Evolutionary conservation across 2,329 filamentous ascomycete species (phyloP).

Genomic region (Herpotrichia juniperi): DNA sequence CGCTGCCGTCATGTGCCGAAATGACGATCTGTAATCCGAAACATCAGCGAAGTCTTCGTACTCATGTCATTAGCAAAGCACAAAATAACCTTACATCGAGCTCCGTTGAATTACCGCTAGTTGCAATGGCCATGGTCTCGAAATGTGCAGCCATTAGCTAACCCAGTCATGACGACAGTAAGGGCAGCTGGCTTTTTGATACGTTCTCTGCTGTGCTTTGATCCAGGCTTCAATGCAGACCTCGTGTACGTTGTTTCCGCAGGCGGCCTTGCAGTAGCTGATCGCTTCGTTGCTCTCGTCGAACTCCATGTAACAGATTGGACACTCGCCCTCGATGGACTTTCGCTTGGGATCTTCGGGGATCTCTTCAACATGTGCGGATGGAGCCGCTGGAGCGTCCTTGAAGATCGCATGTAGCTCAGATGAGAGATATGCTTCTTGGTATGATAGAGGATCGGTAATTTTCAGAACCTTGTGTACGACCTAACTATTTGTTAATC

Average conservation of each 20-base stretch:
- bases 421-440: slow-evolving; percentile 60
- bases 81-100: too few relatives aligned
- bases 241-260: slow-evolving; percentile 64
- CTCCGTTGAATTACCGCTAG: too few relatives aligned
- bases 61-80: too few relatives aligned
- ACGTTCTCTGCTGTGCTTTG: slow-evolving; percentile 7
- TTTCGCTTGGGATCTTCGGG: slow-evolving; percentile 53
- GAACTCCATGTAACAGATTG: slow-evolving; percentile 63
- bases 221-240: slow-evolving; percentile 59
- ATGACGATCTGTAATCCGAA: too few relatives aligned
- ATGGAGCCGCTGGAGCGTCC: slow-evolving; percentile 54
- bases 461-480: too few relatives aligned
- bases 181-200: background rate
- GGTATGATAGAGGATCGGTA: slow-evolving; percentile 56
- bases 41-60: too few relatives aligned
- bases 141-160: too few relatives aligned
- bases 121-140: too few relatives aligned
- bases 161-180: slow-evolving; percentile 7
- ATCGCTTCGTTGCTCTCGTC: slow-evolving; percentile 33
- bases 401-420: slow-evolving; percentile 62
- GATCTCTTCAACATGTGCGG: slow-evolving; percentile 34
- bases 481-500: too few relatives aligned
- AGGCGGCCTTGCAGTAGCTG: slow-evolving; percentile 59
- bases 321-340: slow-evolving; percentile 63
- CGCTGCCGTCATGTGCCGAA: too few relatives aligned